Percentiles rank a stretch among this genome's conserved stretches.
phyloP scores from a whole-genome alignment of 2,329 filamentous ascomycete genomes.

The Xylariaceae sp. region DNA sequence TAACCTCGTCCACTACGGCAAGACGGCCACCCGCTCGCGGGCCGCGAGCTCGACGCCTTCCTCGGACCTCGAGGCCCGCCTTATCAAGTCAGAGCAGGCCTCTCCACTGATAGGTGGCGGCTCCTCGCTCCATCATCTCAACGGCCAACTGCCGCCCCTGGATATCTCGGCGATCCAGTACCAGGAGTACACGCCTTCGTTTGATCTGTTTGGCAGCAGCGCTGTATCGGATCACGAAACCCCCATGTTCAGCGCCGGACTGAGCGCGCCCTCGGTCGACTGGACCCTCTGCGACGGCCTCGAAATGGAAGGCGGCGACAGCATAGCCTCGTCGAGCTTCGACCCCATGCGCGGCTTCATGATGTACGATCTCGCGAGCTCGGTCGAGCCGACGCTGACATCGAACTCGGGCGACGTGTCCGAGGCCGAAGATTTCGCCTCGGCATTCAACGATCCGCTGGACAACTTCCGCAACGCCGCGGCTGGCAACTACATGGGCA shows the following conservation, averaged over 20 bases:
- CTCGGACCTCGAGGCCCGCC: slow-evolving; percentile 44
- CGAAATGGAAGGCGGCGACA: slow-evolving; percentile 37
- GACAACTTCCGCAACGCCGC: slow-evolving; percentile 47
- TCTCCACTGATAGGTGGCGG: slow-evolving; percentile 51
- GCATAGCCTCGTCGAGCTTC: slow-evolving; percentile 32
- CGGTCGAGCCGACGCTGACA: slow-evolving; percentile 49
- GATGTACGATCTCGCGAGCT: slow-evolving; percentile 43
- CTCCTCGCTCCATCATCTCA: slow-evolving; percentile 48
- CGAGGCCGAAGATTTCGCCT: slow-evolving; percentile 56
- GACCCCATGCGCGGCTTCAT: slow-evolving; percentile 36
- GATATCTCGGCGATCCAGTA: slow-evolving; percentile 55
- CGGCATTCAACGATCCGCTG: slow-evolving; percentile 40
- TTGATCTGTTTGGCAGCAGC: slow-evolving; percentile 47
- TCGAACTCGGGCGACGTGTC: slow-evolving; percentile 64
- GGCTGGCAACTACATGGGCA: slow-evolving; percentile 43
- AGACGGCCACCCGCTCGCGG: slow-evolving; percentile 34
- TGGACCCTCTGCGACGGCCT: slow-evolving; percentile 50
- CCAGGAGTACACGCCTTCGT: slow-evolving; percentile 43
- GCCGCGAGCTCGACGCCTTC: slow-evolving; percentile 33
- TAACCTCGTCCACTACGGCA: slow-evolving; percentile 38
- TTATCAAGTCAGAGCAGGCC: slow-evolving; percentile 56
- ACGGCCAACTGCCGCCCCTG: slow-evolving; percentile 50
- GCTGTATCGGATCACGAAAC: slow-evolving; percentile 46
- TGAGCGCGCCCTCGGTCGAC: slow-evolving; percentile 52
- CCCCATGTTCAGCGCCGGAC: slow-evolving; percentile 57